These are phyloP conservation scores for Candolleomyces eurysporus DNA, from an alignment of 768 basidiomycete genomes.

Conservation along the genomic window DNA sequence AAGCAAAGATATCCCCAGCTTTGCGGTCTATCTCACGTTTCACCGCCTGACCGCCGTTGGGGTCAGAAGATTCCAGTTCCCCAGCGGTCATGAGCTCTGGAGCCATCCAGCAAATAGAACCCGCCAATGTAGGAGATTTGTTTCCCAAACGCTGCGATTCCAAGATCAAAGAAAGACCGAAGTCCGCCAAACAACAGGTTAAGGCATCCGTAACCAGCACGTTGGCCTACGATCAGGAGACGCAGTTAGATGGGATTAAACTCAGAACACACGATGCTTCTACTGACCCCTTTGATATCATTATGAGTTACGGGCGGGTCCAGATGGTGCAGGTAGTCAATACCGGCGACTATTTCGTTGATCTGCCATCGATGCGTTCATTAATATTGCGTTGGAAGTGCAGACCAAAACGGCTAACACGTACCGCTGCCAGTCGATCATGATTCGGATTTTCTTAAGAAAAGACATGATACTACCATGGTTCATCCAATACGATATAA, in stretches of 20 bases:
- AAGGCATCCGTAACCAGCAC: constrained; percentile 17
- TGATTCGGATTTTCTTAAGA: constrained; percentile 16
- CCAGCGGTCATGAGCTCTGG: constrained; percentile 16
- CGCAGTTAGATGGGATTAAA: not conserved
- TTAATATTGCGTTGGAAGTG: too few relatives aligned
- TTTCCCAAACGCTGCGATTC: constrained; percentile 14
- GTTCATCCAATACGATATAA: constrained; percentile 6
- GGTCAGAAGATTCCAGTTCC: not conserved
- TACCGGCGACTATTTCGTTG: constrained; percentile 30
- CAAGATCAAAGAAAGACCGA: constrained; percentile 18
- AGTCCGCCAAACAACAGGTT: constrained; percentile 19
- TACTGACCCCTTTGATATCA: constrained; percentile 39
- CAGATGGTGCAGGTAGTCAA: constrained; percentile 36
- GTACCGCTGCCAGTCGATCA: constrained; percentile 19
- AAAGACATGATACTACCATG: constrained; percentile 6
- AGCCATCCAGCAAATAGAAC: constrained; percentile 18
- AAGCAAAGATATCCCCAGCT: constrained; percentile 19
- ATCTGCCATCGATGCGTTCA: constrained; percentile 13
- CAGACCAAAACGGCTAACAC: not conserved
- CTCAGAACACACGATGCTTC: not conserved
- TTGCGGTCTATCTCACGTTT: not conserved
- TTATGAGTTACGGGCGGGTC: constrained; percentile 40
- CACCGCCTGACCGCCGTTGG: not conserved
- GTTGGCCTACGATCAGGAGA: constrained; percentile 11
- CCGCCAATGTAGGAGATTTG: constrained; percentile 8